A percentile compares a stretch with the other conserved stretches of the same genome.
Evolutionary conservation across 768 basidiomycete genomes (phyloP).

Genomic region (Kwoniella sp.): DNA sequence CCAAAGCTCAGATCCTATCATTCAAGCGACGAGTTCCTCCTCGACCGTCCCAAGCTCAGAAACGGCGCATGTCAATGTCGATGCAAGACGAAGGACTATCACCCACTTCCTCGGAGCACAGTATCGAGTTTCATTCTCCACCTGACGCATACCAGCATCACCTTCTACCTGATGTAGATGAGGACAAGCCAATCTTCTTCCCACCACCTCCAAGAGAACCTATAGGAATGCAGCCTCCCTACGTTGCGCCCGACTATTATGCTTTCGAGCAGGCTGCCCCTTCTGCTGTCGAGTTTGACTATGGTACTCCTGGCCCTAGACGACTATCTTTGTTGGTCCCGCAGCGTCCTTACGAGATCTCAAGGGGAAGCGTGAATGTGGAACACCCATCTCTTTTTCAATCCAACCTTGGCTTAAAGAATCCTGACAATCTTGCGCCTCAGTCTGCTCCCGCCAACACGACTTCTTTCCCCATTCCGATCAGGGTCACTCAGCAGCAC

Average conservation of each 20-base stretch:
- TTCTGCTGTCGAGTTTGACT: slow-evolving; percentile 4
- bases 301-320: neutral
- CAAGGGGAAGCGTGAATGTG: neutral
- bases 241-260: slow-evolving; percentile 7
- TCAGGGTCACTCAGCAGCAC: slow-evolving; percentile 35
- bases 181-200: slow-evolving; percentile 18
- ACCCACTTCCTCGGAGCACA: slow-evolving; percentile 32
- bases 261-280: slow-evolving; percentile 2
- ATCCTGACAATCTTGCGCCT: neutral
- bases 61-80: slow-evolving; percentile 22
- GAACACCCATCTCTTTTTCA: neutral
- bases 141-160: slow-evolving; percentile 40
- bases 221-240: neutral
- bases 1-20: slow-evolving; percentile 84
- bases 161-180: slow-evolving; percentile 26
- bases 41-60: slow-evolving; percentile 58
- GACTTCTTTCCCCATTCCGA: slow-evolving; percentile 17
- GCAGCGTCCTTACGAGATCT: slow-evolving; percentile 1
- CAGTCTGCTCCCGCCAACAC: slow-evolving; percentile 28
- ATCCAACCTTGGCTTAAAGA: neutral
- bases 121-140: slow-evolving; percentile 24
- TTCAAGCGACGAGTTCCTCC: slow-evolving; percentile 95
- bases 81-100: slow-evolving; percentile 26
- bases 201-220: neutral
- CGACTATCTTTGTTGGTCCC: neutral